phyloP scores from a whole-genome alignment of 352 stramenopile genomes.

The Phytophthora citrophthora region DNA sequence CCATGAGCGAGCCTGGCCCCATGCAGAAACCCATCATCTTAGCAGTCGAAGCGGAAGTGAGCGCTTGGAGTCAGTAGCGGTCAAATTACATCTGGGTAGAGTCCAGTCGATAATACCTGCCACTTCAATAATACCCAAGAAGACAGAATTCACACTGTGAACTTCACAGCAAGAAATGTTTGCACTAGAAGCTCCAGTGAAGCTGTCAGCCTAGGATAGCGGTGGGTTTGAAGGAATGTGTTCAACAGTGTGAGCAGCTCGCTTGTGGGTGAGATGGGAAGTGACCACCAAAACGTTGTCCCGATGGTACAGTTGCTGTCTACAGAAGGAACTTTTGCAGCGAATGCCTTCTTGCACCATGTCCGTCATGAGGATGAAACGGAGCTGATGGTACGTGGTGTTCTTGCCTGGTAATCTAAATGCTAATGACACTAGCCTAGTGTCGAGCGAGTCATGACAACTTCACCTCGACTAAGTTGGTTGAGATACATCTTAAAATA shows the following conservation, averaged over 20 bases:
- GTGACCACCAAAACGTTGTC: not conserved
- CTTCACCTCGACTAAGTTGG: too few relatives aligned
- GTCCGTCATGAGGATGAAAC: not conserved
- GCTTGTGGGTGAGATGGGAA: not conserved
- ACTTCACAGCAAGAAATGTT: too few relatives aligned
- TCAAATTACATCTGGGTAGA: too few relatives aligned
- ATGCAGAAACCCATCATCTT: slow-evolving; percentile 53
- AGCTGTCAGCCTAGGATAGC: too few relatives aligned
- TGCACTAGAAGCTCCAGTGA: too few relatives aligned
- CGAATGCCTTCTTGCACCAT: too few relatives aligned
- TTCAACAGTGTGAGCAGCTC: too few relatives aligned
- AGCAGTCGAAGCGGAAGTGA: not conserved
- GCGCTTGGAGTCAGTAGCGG: not conserved
- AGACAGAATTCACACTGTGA: too few relatives aligned
- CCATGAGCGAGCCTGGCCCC: slow-evolving; percentile 70
- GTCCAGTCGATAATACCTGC: too few relatives aligned
- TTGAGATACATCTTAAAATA: not conserved
- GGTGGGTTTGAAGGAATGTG: too few relatives aligned
- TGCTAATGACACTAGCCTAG: not conserved
- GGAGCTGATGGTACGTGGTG: not conserved
- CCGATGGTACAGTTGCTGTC: not conserved
- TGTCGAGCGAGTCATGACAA: not conserved
- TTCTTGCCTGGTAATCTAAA: not conserved
- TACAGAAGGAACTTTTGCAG: too few relatives aligned
- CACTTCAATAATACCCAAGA: too few relatives aligned